These are phyloP conservation scores for Suhomyces taliae DNA, from an alignment of 1,139 yeast genomes.

Conservation along the genomic window DNA sequence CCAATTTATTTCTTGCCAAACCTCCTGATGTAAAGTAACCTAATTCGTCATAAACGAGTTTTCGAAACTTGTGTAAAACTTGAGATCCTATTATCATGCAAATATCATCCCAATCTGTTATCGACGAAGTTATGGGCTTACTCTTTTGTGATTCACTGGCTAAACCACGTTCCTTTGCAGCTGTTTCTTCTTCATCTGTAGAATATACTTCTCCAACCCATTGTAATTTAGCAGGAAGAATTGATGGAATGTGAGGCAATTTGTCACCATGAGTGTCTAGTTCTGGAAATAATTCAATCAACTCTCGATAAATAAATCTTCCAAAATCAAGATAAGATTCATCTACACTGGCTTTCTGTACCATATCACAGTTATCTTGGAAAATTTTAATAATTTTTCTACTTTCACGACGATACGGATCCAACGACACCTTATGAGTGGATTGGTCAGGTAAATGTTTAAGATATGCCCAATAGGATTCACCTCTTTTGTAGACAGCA, in stretches of 20 bases:
- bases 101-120: slow-evolving; percentile 84
- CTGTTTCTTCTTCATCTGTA: slow-evolving; percentile 13
- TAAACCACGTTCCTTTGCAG: slow-evolving; percentile 18
- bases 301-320: slow-evolving; percentile 25
- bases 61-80: slow-evolving; percentile 54
- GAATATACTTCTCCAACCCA: slow-evolving; percentile 31
- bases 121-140: slow-evolving; percentile 2
- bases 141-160: slow-evolving; percentile 7
- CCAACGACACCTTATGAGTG: slow-evolving; percentile 80
- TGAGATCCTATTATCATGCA: slow-evolving; percentile 65
- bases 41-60: slow-evolving; percentile 50
- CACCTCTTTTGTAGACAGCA: slow-evolving; percentile 89
- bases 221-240: slow-evolving; percentile 31
- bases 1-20: slow-evolving; percentile 66
- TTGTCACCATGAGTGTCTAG: slow-evolving; percentile 21
- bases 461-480: slow-evolving; percentile 73
- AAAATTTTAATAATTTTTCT: slow-evolving; percentile 72
- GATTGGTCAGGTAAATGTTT: slow-evolving; percentile 43
- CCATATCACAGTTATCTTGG: slow-evolving; percentile 53
- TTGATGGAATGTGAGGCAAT: slow-evolving; percentile 55
- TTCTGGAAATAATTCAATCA: slow-evolving; percentile 30
- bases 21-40: slow-evolving; percentile 94
- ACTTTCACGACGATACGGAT: slow-evolving; percentile 87
- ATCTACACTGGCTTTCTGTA: slow-evolving; percentile 95
- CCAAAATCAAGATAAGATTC: slow-evolving; percentile 90